These are phyloP conservation scores for Colletotrichum musae DNA, from an alignment of 2,329 filamentous ascomycete genomes.

Conservation along the genomic window DNA sequence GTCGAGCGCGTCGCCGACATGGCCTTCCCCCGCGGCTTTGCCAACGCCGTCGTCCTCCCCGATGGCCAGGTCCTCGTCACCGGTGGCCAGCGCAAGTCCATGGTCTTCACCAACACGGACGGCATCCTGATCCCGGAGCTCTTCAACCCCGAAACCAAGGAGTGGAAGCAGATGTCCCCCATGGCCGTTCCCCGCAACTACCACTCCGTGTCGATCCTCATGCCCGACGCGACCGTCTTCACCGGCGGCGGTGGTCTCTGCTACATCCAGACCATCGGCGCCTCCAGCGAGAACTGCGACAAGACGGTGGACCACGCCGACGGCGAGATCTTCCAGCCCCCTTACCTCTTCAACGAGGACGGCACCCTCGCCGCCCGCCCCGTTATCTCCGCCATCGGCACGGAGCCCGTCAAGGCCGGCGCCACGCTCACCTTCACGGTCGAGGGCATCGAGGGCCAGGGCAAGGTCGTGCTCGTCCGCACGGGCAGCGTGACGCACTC, in stretches of 20 bases:
- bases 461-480: constrained; percentile 60
- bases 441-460: constrained; percentile 51
- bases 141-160: constrained; percentile 58
- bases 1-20: constrained; percentile 51
- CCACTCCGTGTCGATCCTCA: constrained; percentile 63
- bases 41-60: constrained; percentile 63
- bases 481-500: constrained; percentile 67
- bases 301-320: constrained; percentile 66
- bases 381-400: constrained; percentile 52
- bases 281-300: constrained; percentile 50
- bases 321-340: constrained; percentile 68
- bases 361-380: constrained; percentile 59
- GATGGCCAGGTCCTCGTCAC: constrained; percentile 62
- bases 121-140: constrained; percentile 60
- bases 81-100: constrained; percentile 60
- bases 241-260: constrained; percentile 69
- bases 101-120: constrained; percentile 61
- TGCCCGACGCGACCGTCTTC: constrained; percentile 66
- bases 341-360: constrained; percentile 66
- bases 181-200: constrained; percentile 62
- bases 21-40: constrained; percentile 57
- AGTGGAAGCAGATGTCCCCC: constrained; percentile 55
- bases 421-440: constrained; percentile 45
- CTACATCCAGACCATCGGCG: constrained; percentile 43
- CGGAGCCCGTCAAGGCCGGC: constrained; percentile 46